A percentile compares a stretch with the other conserved stretches of the same genome.
These are phyloP conservation scores for Venturia oleaginea DNA, from an alignment of 2,329 filamentous ascomycete genomes.

Conservation along the genomic window DNA sequence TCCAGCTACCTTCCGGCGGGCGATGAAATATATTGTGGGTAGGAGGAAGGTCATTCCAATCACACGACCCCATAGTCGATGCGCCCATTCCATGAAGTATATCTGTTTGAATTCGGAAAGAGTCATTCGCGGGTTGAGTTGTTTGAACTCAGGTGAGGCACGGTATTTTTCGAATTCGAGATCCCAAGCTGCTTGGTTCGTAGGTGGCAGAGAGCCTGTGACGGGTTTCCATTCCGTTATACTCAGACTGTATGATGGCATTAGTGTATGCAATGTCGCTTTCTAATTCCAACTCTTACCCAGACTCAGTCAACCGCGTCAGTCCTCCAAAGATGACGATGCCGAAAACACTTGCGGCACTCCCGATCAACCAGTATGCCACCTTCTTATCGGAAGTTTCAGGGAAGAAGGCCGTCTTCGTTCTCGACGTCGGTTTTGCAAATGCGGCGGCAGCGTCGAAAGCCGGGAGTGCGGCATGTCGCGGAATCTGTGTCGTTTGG, in stretches of 20 bases:
- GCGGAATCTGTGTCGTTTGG: conserved; percentile 12
- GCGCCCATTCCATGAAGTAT: conserved; percentile 99
- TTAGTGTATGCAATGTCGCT: conserved; percentile 4
- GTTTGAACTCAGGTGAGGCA: conserved; percentile 82
- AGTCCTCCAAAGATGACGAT: conserved; percentile 93
- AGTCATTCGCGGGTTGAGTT: conserved; percentile 88
- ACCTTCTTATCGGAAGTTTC: conserved; percentile 65
- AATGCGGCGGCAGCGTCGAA: not conserved
- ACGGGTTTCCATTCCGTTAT: conserved; percentile 99
- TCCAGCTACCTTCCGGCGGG: conserved; percentile 64
- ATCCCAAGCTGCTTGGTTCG: conserved; percentile 74
- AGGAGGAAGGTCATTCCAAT: conserved; percentile 85
- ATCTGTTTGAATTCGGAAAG: conserved; percentile 95
- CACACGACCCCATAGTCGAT: conserved; percentile 86
- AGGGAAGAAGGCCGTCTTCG: conserved; percentile 28
- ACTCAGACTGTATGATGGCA: conserved; percentile 57
- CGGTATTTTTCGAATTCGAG: conserved; percentile 89
- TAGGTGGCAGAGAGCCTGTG: conserved; percentile 80
- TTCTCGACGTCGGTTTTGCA: not conserved
- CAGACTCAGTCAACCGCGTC: conserved; percentile 90
- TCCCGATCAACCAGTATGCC: conserved; percentile 86
- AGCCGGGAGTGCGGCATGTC: conserved; percentile 1
- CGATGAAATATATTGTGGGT: conserved; percentile 81
- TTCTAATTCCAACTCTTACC: conserved; percentile 41
- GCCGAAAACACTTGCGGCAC: conserved; percentile 87